Evolutionary conservation across 2,329 filamentous ascomycete species (phyloP).

Genomic region (Fusarium pseudograminearum): DNA sequence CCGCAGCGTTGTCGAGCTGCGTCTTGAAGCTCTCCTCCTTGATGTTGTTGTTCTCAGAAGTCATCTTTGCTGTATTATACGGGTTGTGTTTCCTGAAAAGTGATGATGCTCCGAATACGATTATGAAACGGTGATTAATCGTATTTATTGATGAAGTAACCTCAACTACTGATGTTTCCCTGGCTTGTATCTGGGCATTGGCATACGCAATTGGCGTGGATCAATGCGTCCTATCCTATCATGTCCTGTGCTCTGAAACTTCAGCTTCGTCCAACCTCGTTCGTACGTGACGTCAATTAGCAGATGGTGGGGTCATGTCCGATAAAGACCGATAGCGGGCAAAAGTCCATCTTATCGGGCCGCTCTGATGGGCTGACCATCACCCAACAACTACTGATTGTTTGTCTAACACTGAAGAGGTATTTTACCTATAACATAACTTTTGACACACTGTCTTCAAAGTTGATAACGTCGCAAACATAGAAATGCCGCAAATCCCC

Average conservation of each 20-base stretch:
- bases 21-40: constrained; percentile 55
- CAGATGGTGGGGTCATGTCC: constrained; percentile 31
- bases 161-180: constrained; percentile 23
- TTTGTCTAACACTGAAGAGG: constrained; percentile 34
- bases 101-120: constrained; percentile 11
- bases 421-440: constrained; percentile 38
- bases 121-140: constrained; percentile 10
- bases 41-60: constrained; percentile 22
- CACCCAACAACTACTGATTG: constrained; percentile 18
- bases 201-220: constrained; percentile 44
- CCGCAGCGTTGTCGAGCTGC: constrained; percentile 59
- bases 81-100: constrained; percentile 15
- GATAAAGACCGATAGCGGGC: constrained; percentile 42
- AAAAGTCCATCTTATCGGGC: constrained; percentile 44
- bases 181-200: constrained; percentile 32
- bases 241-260: constrained; percentile 35
- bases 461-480: neutral
- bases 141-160: constrained; percentile 10
- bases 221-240: neutral
- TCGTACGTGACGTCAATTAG: constrained; percentile 43
- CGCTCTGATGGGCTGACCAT: constrained; percentile 42
- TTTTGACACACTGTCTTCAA: neutral
- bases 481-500: constrained; percentile 76
- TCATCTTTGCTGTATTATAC: constrained; percentile 24
- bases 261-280: constrained; percentile 10